Evolutionary conservation across 2,329 filamentous ascomycete species (phyloP).

Genomic region (Aspergillus quadricinctus): DNA sequence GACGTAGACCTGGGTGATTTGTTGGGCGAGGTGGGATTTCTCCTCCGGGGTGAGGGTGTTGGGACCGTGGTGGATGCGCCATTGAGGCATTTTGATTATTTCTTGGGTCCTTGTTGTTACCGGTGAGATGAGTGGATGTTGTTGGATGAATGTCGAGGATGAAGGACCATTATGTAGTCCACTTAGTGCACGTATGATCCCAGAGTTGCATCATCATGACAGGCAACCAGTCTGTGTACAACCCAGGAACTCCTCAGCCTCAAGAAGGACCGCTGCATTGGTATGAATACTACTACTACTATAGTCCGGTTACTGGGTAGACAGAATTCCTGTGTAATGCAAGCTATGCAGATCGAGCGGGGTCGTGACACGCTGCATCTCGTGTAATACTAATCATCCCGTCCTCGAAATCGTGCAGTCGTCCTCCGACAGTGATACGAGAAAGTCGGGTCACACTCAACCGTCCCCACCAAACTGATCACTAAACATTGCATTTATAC

Average conservation of each 20-base stretch:
- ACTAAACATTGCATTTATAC: neutral
- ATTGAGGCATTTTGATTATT: slow-evolving; percentile 1
- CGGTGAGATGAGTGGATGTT: neutral
- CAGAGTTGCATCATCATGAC: too few relatives aligned
- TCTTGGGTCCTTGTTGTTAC: neutral
- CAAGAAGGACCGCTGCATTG: too few relatives aligned
- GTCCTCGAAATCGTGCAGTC: neutral
- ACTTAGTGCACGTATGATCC: neutral
- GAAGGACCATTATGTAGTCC: neutral
- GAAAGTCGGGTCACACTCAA: neutral
- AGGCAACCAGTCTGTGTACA: too few relatives aligned
- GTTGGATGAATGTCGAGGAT: neutral
- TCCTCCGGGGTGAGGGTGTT: neutral
- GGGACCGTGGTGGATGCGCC: slow-evolving; percentile 1
- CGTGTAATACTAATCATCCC: neutral
- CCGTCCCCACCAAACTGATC: neutral
- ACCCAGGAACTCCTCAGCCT: too few relatives aligned
- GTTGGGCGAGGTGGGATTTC: slow-evolving; percentile 5
- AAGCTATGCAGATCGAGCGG: too few relatives aligned
- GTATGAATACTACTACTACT: too few relatives aligned
- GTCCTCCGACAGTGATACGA: neutral
- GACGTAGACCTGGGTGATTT: slow-evolving; percentile 5
- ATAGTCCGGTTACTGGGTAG: neutral
- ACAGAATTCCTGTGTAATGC: neutral
- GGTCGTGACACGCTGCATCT: neutral